Evolutionary conservation across 2,329 filamentous ascomycete species (phyloP).

Genomic region (Ophiostoma sp.): DNA sequence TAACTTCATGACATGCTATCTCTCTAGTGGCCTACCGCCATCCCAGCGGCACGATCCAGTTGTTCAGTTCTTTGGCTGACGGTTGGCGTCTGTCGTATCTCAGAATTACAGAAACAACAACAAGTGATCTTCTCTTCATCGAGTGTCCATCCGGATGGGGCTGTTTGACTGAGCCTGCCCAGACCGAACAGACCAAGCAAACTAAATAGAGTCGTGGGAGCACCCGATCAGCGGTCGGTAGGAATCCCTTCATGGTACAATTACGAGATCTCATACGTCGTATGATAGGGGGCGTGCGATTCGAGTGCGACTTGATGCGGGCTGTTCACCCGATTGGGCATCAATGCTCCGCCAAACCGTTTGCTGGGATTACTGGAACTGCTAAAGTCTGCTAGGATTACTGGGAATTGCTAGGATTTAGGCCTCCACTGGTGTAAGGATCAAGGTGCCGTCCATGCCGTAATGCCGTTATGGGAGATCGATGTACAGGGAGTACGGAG

Average conservation of each 20-base stretch:
- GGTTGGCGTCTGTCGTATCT: not conserved
- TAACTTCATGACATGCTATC: slow-evolving; percentile 6
- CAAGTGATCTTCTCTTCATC: not conserved
- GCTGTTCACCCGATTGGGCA: not conserved
- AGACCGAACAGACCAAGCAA: too few relatives aligned
- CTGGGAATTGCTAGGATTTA: not conserved
- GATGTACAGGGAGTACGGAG: not conserved
- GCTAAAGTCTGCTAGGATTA: not conserved
- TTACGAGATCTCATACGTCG: not conserved
- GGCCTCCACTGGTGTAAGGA: not conserved
- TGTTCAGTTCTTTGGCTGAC: not conserved
- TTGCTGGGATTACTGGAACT: not conserved
- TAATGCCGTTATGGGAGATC: not conserved
- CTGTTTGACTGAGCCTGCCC: not conserved
- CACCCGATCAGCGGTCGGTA: not conserved
- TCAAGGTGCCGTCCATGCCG: not conserved
- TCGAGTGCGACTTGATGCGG: slow-evolving; percentile 4
- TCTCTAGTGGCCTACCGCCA: not conserved
- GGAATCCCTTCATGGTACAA: not conserved
- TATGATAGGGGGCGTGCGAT: not conserved
- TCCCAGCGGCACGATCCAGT: not conserved
- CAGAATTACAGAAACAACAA: not conserved
- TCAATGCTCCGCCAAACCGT: not conserved
- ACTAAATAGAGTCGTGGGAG: slow-evolving; percentile 3
- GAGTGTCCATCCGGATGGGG: not conserved